Conservation (phyloP, 441 rosid genomes). For the Syzygium malaccense region DNA sequence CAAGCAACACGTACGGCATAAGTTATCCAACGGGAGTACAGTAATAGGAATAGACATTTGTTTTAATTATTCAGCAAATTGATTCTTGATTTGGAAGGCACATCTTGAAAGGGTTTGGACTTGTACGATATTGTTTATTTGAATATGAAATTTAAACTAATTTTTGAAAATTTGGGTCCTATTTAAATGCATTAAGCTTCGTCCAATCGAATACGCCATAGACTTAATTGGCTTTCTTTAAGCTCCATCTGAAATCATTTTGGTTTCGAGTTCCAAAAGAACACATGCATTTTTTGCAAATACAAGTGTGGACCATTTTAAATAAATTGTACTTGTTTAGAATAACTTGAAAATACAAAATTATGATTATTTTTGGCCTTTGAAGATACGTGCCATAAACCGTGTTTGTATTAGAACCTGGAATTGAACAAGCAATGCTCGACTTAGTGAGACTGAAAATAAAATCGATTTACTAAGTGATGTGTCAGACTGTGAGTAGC, state of each 20-base stretch:
- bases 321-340: neutral
- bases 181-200: neutral
- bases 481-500: neutral
- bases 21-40: neutral
- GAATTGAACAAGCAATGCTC: neutral
- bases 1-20: neutral
- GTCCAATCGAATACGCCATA: neutral
- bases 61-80: neutral
- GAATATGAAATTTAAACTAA: neutral
- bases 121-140: neutral
- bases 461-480: neutral
- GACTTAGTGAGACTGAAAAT: neutral
- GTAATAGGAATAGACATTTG: neutral
- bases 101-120: neutral
- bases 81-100: neutral
- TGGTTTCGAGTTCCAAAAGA: neutral
- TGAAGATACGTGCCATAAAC: neutral
- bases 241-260: neutral
- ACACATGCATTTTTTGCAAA: neutral
- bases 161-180: neutral
- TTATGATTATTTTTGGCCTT: neutral
- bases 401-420: neutral
- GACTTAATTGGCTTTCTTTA: neutral
- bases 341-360: neutral
- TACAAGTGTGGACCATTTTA: neutral